These are phyloP conservation scores for Fusarium odoratissimum DNA, from an alignment of 2,329 filamentous ascomycete genomes.

Conservation along the genomic window DNA sequence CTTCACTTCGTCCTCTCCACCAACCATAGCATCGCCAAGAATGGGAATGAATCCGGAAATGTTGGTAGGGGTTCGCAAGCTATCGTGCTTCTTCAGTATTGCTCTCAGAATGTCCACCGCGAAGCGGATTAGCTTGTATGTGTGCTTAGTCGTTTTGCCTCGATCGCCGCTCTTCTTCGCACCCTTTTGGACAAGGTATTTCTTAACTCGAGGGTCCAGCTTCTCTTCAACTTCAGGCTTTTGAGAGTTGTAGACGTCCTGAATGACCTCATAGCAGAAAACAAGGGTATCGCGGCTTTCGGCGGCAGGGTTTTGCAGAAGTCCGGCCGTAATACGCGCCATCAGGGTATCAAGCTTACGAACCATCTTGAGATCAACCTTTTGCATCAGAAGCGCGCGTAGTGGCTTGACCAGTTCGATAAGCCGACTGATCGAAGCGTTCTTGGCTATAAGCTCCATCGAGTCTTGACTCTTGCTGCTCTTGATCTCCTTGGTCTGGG, in stretches of 20 bases:
- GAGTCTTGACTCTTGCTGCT: constrained; percentile 98
- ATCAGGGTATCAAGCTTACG: constrained; percentile 93
- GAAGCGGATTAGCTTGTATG: constrained; percentile 89
- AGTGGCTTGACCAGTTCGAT: constrained; percentile 82
- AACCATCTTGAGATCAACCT: constrained; percentile 83
- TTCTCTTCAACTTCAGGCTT: constrained; percentile 64
- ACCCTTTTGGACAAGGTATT: constrained; percentile 84
- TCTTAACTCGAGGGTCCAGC: constrained; percentile 71
- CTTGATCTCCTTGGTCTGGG: constrained; percentile 97
- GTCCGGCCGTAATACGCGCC: constrained; percentile 82
- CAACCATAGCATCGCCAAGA: constrained; percentile 86
- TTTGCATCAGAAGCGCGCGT: constrained; percentile 82
- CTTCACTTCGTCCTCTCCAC: constrained; percentile 91
- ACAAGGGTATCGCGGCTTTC: constrained; percentile 85
- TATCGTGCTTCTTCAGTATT: constrained; percentile 86
- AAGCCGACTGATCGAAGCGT: constrained; percentile 79
- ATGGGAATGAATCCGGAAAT: constrained; percentile 88
- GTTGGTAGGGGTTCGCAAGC: constrained; percentile 81
- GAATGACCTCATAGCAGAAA: constrained; percentile 95
- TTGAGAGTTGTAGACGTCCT: constrained; percentile 80
- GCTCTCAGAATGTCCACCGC: constrained; percentile 87
- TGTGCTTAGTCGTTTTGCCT: constrained; percentile 79
- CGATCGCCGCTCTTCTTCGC: constrained; percentile 79
- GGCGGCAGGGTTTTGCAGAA: constrained; percentile 83
- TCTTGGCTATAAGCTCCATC: constrained; percentile 91